A percentile compares a stretch with the other conserved stretches of the same genome.
These are phyloP conservation scores for Scheffersomyces quercinus DNA, from an alignment of 1,139 yeast species.

Conservation along the genomic window DNA sequence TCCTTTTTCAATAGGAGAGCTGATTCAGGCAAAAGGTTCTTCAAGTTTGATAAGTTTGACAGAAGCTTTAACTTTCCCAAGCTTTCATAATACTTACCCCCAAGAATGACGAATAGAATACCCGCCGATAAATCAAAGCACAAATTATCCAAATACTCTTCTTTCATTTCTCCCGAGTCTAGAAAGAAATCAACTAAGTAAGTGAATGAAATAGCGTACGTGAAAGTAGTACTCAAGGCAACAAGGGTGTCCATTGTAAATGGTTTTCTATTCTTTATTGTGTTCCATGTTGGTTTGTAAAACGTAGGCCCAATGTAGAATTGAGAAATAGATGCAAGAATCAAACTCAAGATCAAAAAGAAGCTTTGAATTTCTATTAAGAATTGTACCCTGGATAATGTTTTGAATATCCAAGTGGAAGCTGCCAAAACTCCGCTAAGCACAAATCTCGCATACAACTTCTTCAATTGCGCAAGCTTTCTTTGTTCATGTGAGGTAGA, in stretches of 20 bases:
- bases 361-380: not conserved
- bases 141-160: not conserved
- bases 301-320: not conserved
- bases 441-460: not conserved
- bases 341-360: not conserved
- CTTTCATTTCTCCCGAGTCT: not conserved
- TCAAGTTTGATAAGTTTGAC: not conserved
- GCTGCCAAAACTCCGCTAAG: not conserved
- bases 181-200: not conserved
- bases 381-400: not conserved
- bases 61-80: constrained; percentile 1
- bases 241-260: constrained; percentile 1
- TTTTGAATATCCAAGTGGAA: not conserved
- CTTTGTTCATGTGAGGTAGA: not conserved
- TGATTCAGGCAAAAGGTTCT: not conserved
- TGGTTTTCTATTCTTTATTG: not conserved
- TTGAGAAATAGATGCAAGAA: not conserved
- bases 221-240: not conserved
- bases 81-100: not conserved
- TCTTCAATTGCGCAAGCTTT: not conserved
- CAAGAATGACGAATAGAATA: not conserved
- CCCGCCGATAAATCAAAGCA: not conserved
- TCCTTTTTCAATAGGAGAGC: not conserved
- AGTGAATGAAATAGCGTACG: not conserved
- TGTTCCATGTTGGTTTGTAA: constrained; percentile 1